Conservation (phyloP, 1,284 basidiomycete genomes). For the Trichosporon asahii region DNA sequence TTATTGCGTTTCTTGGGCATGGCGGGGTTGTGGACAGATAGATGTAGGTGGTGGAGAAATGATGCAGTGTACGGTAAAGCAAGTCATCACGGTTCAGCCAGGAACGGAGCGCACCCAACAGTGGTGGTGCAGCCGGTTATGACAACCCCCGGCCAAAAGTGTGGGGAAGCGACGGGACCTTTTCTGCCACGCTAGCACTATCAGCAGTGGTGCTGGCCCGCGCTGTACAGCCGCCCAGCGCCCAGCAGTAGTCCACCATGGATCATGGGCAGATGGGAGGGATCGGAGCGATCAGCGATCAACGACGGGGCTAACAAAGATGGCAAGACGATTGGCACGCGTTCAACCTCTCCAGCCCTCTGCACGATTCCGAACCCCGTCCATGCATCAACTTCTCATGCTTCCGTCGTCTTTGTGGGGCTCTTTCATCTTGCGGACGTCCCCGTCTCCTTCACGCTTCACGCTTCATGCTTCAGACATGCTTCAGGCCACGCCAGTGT, state of each 20-base stretch:
- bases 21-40: not conserved
- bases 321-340: not conserved
- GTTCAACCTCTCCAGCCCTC: not conserved
- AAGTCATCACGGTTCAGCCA: not conserved
- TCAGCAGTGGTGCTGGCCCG: not conserved
- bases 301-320: not conserved
- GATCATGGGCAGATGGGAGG: no score
- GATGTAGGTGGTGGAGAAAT: not conserved
- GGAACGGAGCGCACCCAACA: not conserved
- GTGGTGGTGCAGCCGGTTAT: not conserved
- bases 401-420: not conserved
- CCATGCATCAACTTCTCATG: not conserved
- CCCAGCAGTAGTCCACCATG: no score
- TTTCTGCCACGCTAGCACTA: conserved; percentile 1
- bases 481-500: not conserved
- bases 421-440: not conserved
- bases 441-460: not conserved
- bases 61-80: not conserved
- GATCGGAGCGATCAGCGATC: not conserved
- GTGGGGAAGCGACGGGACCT: conserved; percentile 2
- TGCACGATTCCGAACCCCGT: not conserved
- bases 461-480: not conserved
- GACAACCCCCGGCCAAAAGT: conserved; percentile 8
- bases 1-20: not conserved
- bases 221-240: not conserved